Base-by-base conservation (phyloP, 495 filamentous ascomycete genomes). In the Friedmanniomyces simplex region DNA sequence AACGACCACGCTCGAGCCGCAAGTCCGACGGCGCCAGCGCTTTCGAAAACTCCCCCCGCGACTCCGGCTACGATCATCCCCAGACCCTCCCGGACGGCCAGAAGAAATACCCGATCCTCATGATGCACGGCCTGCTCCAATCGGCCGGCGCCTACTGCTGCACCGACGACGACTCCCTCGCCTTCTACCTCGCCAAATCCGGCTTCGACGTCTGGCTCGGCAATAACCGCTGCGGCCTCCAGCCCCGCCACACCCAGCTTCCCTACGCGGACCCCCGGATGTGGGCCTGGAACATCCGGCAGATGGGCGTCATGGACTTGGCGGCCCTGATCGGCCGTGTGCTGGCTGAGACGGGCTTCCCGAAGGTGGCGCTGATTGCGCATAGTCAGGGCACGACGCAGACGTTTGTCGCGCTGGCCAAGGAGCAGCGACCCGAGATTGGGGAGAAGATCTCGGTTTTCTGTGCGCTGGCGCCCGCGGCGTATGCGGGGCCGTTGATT, bases 131-230 rank as follows among this genome's bases (percentile, higher is more conserved):
- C 8, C 73, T 97, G 11, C 76, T 97, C 2, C 93, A 97, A 73
- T 87, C 81, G 55, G 78, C 88, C 0, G 91, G 91, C 14, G 86
- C 93, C 10, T 97, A 88, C 63, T 96, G 91, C 66, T 80, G 82
- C 58, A 95, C 91, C 69, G 91, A 96, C 67, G 89, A 95, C 61
- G 82, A 87, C 65, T 89, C 85, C 22, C 76, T 96, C 16, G 91
- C 93, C 10, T 97, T 96, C 72, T 95, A 80, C 67, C 82, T 97
- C 26, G 87, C 84, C 74, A 96, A 95, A 68, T 83, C 78, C 0
- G 91, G 91, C n/a, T 96, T 87, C 71, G 91, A 97, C 68, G 88
- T 97, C 51, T 97, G 91, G 91, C 77, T 96, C 4, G 91, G 93
- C 7, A 95, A 96, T 68, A 96, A 95, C 66, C 83, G 91, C 22